These are phyloP conservation scores for Fusarium sp. DNA, from an alignment of 2,329 filamentous ascomycete genomes.

Conservation along the genomic window DNA sequence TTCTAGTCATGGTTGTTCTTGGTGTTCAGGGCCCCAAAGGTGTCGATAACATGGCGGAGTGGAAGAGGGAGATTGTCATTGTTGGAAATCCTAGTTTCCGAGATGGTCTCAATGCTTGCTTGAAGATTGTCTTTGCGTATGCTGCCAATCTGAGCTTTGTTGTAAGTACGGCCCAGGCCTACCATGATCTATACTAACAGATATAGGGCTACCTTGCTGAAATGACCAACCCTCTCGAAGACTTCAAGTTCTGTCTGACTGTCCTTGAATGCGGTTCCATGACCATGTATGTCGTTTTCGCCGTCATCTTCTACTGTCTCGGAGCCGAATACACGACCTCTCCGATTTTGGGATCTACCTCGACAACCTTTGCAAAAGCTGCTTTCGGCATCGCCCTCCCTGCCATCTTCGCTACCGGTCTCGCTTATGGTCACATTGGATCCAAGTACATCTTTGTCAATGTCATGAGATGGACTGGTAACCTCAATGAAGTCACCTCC, in stretches of 20 bases:
- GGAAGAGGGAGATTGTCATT: slow-evolving; percentile 35
- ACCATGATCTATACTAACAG: not conserved
- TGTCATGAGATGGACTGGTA: slow-evolving; percentile 30
- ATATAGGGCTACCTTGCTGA: slow-evolving; percentile 34
- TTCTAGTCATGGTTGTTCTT: slow-evolving; percentile 36
- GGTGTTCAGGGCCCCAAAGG: slow-evolving; percentile 12
- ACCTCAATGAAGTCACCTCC: slow-evolving; percentile 30
- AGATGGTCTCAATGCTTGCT: slow-evolving; percentile 37
- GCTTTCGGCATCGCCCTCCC: slow-evolving; percentile 40
- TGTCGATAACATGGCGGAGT: slow-evolving; percentile 18
- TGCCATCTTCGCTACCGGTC: slow-evolving; percentile 37
- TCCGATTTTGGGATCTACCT: slow-evolving; percentile 38
- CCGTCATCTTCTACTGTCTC: slow-evolving; percentile 39
- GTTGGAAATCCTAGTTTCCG: slow-evolving; percentile 35
- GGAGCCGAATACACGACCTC: slow-evolving; percentile 36
- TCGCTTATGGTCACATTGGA: slow-evolving; percentile 42
- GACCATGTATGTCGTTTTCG: slow-evolving; percentile 37
- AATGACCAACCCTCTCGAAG: slow-evolving; percentile 35
- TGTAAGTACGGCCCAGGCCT: slow-evolving; percentile 20
- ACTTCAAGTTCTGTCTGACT: slow-evolving; percentile 38
- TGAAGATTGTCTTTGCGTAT: slow-evolving; percentile 42
- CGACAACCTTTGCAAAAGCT: slow-evolving; percentile 30
- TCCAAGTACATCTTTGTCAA: slow-evolving; percentile 43
- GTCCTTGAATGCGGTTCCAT: slow-evolving; percentile 35
- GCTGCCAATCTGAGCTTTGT: slow-evolving; percentile 42